phyloP scores from a whole-genome alignment of 306 rosid genomes.

The Trichosanthes cucumerina region DNA sequence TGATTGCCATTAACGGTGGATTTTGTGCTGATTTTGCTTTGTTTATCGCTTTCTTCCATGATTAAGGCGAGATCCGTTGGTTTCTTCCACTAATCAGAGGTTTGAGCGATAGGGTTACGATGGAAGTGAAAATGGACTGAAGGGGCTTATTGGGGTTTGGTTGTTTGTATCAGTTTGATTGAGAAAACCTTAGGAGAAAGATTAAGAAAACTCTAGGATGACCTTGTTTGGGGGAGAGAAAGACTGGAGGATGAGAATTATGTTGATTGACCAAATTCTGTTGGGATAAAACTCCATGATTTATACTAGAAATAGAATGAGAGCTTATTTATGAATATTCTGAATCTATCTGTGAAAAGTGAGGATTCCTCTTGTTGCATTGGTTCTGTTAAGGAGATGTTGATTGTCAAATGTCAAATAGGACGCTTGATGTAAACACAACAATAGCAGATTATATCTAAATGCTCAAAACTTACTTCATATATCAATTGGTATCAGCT shows the following conservation, averaged over 20 bases:
- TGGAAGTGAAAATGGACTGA: slow-evolving; percentile 1
- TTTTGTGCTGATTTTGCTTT: slow-evolving; percentile 16
- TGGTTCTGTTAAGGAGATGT: background rate
- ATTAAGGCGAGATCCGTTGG: slow-evolving; percentile 35
- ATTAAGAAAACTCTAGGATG: background rate
- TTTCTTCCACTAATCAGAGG: background rate
- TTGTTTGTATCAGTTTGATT: background rate
- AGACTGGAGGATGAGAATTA: background rate
- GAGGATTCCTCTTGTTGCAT: background rate
- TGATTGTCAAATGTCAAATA: background rate
- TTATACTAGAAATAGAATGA: background rate
- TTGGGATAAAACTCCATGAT: background rate
- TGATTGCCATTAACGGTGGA: slow-evolving; percentile 7
- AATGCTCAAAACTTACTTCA: background rate
- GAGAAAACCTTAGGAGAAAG: background rate
- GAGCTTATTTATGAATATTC: background rate
- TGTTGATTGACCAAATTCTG: background rate
- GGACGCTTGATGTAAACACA: background rate
- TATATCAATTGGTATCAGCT: background rate
- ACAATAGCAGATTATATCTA: background rate
- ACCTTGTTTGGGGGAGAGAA: background rate
- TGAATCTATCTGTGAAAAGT: background rate
- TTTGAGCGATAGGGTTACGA: background rate
- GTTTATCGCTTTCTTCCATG: background rate
- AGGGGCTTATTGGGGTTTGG: background rate